These are phyloP conservation scores for Coriaria nepalensis DNA, from an alignment of 306 rosid species.

Conservation along the genomic window DNA sequence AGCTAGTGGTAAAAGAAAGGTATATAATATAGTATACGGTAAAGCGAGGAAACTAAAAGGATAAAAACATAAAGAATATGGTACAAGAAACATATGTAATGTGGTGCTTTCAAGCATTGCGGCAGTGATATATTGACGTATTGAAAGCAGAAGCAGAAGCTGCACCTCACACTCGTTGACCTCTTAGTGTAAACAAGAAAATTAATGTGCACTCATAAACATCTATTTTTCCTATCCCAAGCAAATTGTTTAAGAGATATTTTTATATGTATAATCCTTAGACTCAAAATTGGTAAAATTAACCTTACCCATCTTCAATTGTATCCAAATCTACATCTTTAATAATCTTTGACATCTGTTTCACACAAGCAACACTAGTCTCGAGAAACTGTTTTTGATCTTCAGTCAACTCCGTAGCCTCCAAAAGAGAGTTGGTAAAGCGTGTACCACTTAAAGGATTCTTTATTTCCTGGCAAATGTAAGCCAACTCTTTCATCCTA, in stretches of 20 bases:
- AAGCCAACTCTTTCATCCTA: slow-evolving; percentile 85
- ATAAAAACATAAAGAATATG: too few species aligned
- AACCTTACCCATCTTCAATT: slow-evolving; percentile 72
- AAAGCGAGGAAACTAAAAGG: too few species aligned
- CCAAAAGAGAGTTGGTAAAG: slow-evolving; percentile 88
- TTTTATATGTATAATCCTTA: neutral
- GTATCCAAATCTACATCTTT: slow-evolving; percentile 61
- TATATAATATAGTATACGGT: too few species aligned
- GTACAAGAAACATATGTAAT: too few species aligned
- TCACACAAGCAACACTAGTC: slow-evolving; percentile 88
- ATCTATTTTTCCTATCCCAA: neutral
- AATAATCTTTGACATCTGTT: slow-evolving; percentile 74
- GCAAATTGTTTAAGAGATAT: neutral
- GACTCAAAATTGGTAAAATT: neutral
- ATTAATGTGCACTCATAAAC: slow-evolving; percentile 3
- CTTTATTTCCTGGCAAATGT: slow-evolving; percentile 88
- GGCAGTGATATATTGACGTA: too few species aligned
- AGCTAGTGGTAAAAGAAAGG: too few species aligned
- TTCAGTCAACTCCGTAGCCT: slow-evolving; percentile 70
- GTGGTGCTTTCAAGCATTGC: too few species aligned
- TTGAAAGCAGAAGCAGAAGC: too few species aligned
- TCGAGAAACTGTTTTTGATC: slow-evolving; percentile 92
- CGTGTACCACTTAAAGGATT: slow-evolving; percentile 84
- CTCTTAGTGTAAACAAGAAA: too few species aligned
- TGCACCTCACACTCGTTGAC: too few species aligned